Conservation (phyloP, 2,329 filamentous ascomycete genomes). For the Penicillium sp. region DNA sequence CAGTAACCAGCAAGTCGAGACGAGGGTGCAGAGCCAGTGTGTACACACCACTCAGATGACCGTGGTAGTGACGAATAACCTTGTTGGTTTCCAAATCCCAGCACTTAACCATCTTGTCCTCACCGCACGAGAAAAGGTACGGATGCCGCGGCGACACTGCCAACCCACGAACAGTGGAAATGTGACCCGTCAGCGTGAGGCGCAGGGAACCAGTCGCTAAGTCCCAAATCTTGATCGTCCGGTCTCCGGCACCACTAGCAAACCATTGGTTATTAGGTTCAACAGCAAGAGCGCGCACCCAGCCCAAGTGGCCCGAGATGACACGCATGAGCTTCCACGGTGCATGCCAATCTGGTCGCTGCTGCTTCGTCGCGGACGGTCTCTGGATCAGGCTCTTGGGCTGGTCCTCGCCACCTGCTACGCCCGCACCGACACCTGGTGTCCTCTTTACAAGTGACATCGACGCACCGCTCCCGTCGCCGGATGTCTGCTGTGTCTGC, state of each 20-base stretch:
- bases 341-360: constrained; percentile 91
- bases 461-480: constrained; percentile 49
- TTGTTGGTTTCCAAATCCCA: constrained; percentile 99
- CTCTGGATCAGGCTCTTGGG: constrained; percentile 63
- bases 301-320: constrained; percentile 92
- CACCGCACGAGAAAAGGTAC: constrained; percentile 95
- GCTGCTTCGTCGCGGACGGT: constrained; percentile 61
- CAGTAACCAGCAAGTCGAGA: constrained; percentile 90
- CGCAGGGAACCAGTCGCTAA: constrained; percentile 80
- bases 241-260: constrained; percentile 88
- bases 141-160: constrained; percentile 92
- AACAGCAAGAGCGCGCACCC: constrained; percentile 85
- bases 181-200: constrained; percentile 88
- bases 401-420: constrained; percentile 45
- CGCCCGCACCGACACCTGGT: constrained; percentile 26
- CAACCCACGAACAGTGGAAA: constrained; percentile 86
- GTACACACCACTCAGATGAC: constrained; percentile 94
- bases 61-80: constrained; percentile 96
- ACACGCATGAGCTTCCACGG: constrained; percentile 99
- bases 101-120: constrained; percentile 99
- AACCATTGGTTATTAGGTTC: constrained; percentile 99
- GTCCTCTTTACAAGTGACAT: constrained; percentile 55
- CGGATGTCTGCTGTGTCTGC: constrained; percentile 52
- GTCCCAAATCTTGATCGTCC: constrained; percentile 99
- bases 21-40: constrained; percentile 90